phyloP scores from a whole-genome alignment of 805 yeast species.

The Yarrowia sp. region DNA sequence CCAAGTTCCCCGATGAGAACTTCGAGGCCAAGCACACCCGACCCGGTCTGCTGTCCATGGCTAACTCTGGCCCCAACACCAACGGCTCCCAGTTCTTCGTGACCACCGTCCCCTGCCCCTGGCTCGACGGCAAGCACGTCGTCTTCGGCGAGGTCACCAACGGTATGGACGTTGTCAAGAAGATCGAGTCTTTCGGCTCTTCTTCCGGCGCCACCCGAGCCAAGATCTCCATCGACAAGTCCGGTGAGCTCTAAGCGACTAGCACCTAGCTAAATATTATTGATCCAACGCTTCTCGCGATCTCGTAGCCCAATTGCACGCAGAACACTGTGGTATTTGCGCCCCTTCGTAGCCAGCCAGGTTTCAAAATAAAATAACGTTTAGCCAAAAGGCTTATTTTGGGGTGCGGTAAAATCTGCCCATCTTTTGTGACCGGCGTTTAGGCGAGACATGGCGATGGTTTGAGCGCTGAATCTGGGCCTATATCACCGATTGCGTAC shows the following conservation, averaged over 20 bases:
- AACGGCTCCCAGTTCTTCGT: slow-evolving; percentile 97
- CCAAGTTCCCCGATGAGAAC: slow-evolving; percentile 77
- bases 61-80: slow-evolving; percentile 97
- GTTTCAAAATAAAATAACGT: too few species aligned
- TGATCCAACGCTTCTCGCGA: too few species aligned
- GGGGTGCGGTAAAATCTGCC: too few species aligned
- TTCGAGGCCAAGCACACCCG: slow-evolving; percentile 64
- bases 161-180: slow-evolving; percentile 82
- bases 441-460: too few species aligned
- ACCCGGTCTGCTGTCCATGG: slow-evolving; percentile 89
- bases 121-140: slow-evolving; percentile 93
- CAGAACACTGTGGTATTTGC: too few species aligned
- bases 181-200: slow-evolving; percentile 76
- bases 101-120: slow-evolving; percentile 82
- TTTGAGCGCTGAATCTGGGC: too few species aligned
- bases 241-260: slow-evolving; percentile 49
- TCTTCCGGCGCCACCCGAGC: slow-evolving; percentile 65
- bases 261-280: too few species aligned
- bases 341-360: too few species aligned
- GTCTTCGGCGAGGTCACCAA: slow-evolving; percentile 91
- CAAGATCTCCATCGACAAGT: slow-evolving; percentile 59
- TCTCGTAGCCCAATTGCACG: too few species aligned
- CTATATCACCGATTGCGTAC: too few species aligned
- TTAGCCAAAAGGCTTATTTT: too few species aligned
- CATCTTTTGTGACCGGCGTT: too few species aligned